Evolutionary conservation across 257 asterid genomes (phyloP).

Genomic region (Mitragyna speciosa): DNA sequence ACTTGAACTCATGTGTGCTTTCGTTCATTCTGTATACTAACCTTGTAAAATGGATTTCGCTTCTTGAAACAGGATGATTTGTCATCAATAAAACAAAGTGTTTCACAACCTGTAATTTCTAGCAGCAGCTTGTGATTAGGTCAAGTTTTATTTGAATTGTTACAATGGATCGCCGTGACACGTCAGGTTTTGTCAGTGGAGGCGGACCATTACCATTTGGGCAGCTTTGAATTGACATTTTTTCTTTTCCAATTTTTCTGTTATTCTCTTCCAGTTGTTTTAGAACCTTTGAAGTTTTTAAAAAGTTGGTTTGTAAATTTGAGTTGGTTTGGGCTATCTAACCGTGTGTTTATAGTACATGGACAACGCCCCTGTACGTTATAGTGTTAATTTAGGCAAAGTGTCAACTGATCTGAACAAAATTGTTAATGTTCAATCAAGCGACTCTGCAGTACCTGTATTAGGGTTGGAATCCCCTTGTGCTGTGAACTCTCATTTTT

Average conservation of each 20-base stretch:
- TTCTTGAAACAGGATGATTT: conserved; percentile 40
- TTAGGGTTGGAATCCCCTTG: conserved; percentile 28
- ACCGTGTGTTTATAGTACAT: conserved; percentile 38
- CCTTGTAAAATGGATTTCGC: conserved; percentile 6
- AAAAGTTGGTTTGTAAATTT: conserved; percentile 10
- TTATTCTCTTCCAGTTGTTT: conserved; percentile 9
- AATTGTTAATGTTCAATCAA: conserved; percentile 21
- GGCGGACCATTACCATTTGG: conserved; percentile 34
- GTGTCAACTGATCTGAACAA: conserved; percentile 28
- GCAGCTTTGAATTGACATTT: conserved; percentile 19
- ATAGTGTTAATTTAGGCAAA: conserved; percentile 28
- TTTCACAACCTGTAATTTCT: conserved; percentile 13
- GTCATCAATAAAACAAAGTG: conserved; percentile 9
- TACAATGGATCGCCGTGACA: conserved; percentile 59
- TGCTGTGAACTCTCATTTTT: conserved; percentile 20
- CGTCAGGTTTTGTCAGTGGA: conserved; percentile 67
- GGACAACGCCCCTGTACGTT: conserved; percentile 45
- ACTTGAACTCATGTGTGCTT: not conserved
- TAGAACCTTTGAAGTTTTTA: conserved; percentile 27
- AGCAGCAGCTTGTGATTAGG: conserved; percentile 28
- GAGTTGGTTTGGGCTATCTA: conserved; percentile 21
- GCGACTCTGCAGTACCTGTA: conserved; percentile 19
- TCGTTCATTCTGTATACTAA: not conserved
- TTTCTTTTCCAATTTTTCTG: conserved; percentile 5
- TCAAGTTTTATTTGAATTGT: conserved; percentile 8